Evolutionary conservation across 805 yeast genomes (phyloP), one percentile per base, ranked within the genome.

Genomic region (Pichia pseudocactophila): DNA sequence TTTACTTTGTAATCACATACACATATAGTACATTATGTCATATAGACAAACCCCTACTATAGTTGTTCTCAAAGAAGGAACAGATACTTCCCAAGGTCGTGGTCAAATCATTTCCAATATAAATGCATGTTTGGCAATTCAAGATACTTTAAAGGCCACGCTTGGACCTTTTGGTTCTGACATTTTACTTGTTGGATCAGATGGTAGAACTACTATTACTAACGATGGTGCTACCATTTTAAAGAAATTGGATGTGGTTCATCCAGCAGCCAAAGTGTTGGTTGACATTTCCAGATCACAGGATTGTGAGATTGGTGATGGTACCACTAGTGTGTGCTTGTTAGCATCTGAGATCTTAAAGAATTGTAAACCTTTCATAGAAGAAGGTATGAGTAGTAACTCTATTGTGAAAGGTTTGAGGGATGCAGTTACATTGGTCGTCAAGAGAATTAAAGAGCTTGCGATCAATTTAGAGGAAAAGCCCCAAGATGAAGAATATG

Each of bases 251-350:
- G 98, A 92, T 58, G 94, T 92, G 43, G 96, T 92, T 20, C 98
- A 92, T 57, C 98, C 99, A 9, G 98, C 99, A 10, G 98, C 98
- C 11, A 88, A 87, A 62, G 89, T 90, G 46, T 69, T 90, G 52
- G 98, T 90, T 41, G 95, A 90, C 60, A 84, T 90, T 44, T 84
- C 96, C 15, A 82, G 94, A 61, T 88, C 95, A 3, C 98, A 90
- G 67, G 98, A 90, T 61, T 95, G 94, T 46, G 97, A 90, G 63
- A 96, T 92, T 50, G 98, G 98, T 46, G 98, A 90, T 65, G 98
- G 98, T 51, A 90, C 98, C 35, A 90, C 98, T 1, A 82, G 96
- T 25, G 98, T 90, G 17, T 85, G 97, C 0, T 81, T 90, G 27
- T 64, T 92, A 44, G 96, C 97, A 2, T 96, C 97, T 43, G 98